Base-by-base conservation (phyloP, 148 eudicot genomes). In the Fallopia convolvulus region DNA sequence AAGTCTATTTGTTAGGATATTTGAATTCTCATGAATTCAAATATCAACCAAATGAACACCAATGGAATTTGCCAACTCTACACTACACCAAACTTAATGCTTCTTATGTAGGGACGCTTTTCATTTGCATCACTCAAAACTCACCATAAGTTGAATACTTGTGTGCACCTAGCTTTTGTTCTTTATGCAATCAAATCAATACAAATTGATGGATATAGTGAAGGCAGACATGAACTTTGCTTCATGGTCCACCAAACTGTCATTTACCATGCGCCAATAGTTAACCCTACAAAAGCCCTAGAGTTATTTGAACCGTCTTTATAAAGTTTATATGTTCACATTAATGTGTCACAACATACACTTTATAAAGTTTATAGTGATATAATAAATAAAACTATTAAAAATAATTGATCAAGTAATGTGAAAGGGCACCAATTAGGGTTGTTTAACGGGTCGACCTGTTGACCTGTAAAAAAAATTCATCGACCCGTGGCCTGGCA, bases 121-220 rank as follows among this genome's bases (percentile, higher is more conserved):
- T 32, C 41, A 66, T 66, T 5, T 36, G 17, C 72, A 66, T 33
- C 72, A 32, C 72, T 66, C 72, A 66, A 66, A 66, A 14, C 72
- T 66, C 41, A 66, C 44, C 72, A 66, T 23, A 9, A 32, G 40
- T 30, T 58, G 30, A 58, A 20, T 20, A 15, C 20, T 50, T 2
- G 18, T 30, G 40, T 32, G 30, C n/a, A 65, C 41, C 70, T 14
- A 4, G n/a, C n/a, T 65, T 5, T 13, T 39, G 17, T 39, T 36
- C 46, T 36, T 68, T 36, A 36, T 36, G 44, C 11, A 68, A 68
- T 39, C 44, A 68, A 33, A 39, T 68, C 72, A 36, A 30, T 26
- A 61, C 70, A 61, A 26, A 61, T 3, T 61, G 70, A 23, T 4
- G 39, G 70, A 39, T 33, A 39, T 33, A 61, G 11, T 6, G 15